Evolutionary conservation across 768 basidiomycete species (phyloP).

Genomic region (Coprinopsis sp.): DNA sequence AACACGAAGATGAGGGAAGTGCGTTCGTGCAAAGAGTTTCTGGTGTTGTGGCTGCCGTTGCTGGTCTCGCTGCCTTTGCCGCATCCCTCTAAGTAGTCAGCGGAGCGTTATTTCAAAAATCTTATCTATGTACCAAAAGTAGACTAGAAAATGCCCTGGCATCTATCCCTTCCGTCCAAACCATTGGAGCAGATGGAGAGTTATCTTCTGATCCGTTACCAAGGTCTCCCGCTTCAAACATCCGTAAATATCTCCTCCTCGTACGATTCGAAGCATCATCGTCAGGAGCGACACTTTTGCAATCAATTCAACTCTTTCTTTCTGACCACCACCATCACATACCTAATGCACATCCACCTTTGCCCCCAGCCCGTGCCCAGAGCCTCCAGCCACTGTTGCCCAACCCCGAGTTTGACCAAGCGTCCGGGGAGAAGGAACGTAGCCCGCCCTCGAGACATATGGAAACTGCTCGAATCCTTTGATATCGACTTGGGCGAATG

Average conservation of each 20-base stretch:
- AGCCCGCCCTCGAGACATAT: too few relatives aligned
- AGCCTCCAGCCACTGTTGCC: not conserved
- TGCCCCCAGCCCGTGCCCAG: not conserved
- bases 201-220: conserved; percentile 5
- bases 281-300: not conserved
- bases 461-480: too few relatives aligned
- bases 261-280: conserved; percentile 3
- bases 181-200: too few relatives aligned
- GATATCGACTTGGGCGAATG: too few relatives aligned
- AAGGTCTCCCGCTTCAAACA: conserved; percentile 4
- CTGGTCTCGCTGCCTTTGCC: not conserved
- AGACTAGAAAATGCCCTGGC: too few relatives aligned
- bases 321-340: not conserved
- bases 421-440: too few relatives aligned
- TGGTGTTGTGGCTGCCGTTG: not conserved
- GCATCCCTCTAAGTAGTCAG: too few relatives aligned
- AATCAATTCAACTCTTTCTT: not conserved
- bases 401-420: conserved; percentile 10
- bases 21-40: conserved; percentile 5
- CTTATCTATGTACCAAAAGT: too few relatives aligned
- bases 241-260: conserved; percentile 5
- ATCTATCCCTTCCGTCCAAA: too few relatives aligned
- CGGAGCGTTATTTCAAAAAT: too few relatives aligned
- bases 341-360: not conserved
- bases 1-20: conserved; percentile 11